These are phyloP conservation scores for Acanthochlamys bracteata DNA, from an alignment of 106 monocot species.

Conservation along the genomic window DNA sequence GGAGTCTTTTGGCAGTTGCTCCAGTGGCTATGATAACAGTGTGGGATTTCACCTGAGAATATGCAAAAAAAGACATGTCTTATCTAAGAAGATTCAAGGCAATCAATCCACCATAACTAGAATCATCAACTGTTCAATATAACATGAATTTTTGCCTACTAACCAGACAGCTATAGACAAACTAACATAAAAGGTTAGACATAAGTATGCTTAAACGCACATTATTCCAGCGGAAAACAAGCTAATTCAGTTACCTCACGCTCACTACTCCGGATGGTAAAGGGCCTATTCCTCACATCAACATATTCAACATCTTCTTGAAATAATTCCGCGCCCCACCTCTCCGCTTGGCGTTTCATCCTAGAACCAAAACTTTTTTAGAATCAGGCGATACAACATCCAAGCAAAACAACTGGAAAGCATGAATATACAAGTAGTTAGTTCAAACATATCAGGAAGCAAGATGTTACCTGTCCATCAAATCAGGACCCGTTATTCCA, in stretches of 20 bases:
- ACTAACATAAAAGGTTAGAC: too few relatives aligned
- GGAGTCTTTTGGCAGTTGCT: slow-evolving; percentile 84
- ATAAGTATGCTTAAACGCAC: too few relatives aligned
- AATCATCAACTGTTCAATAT: too few relatives aligned
- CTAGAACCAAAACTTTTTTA: too few relatives aligned
- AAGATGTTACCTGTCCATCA: slow-evolving; percentile 75
- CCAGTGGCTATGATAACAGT: slow-evolving; percentile 91
- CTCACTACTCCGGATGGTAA: slow-evolving; percentile 82
- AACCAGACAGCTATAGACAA: too few relatives aligned
- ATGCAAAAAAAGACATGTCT: too few relatives aligned
- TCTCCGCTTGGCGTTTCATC: slow-evolving; percentile 85
- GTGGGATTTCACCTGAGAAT: slow-evolving; percentile 69
- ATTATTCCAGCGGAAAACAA: background rate
- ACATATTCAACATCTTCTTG: slow-evolving; percentile 95
- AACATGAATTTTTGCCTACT: too few relatives aligned
- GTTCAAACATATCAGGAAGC: too few relatives aligned
- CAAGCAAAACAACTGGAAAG: background rate
- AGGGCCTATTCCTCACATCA: slow-evolving; percentile 71
- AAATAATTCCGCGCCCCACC: slow-evolving; percentile 95
- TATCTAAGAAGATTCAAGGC: too few relatives aligned
- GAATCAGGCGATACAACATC: background rate
- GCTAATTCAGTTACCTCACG: slow-evolving; percentile 47
- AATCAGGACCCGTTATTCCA: slow-evolving; percentile 92
- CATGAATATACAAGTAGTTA: too few relatives aligned
- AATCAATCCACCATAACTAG: too few relatives aligned